Conservation (phyloP, 2,329 filamentous ascomycete genomes). For the Colletotrichum gigasporum region DNA sequence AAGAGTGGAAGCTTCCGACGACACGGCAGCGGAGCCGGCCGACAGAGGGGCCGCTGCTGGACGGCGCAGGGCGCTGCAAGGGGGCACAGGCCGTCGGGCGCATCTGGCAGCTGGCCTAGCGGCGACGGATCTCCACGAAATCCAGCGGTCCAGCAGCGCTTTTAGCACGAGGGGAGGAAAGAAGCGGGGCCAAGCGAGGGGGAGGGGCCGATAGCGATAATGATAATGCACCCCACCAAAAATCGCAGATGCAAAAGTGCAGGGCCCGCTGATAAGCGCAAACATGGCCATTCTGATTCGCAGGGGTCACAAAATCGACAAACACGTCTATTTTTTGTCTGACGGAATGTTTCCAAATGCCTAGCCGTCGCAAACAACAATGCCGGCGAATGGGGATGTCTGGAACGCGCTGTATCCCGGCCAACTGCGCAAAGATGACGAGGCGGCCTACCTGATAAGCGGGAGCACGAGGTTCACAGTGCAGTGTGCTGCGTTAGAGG, state of each 20-base stretch:
- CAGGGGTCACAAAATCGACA: neutral
- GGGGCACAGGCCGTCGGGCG: conserved; percentile 2
- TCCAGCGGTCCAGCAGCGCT: neutral
- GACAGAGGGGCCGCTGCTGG: conserved; percentile 13
- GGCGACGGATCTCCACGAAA: conserved; percentile 9
- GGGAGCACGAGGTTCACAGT: neutral
- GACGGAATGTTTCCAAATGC: neutral
- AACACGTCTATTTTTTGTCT: neutral
- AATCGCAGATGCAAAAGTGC: neutral
- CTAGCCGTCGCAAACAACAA: neutral
- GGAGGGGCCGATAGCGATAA: conserved; percentile 25
- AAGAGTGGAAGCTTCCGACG: conserved; percentile 24
- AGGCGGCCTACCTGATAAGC: neutral
- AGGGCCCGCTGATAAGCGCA: conserved; percentile 26
- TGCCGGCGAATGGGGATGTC: neutral
- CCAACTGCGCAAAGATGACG: neutral
- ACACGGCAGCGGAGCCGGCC: conserved; percentile 26
- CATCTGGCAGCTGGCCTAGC: neutral
- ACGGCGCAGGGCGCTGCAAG: conserved; percentile 6
- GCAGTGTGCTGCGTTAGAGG: no score
- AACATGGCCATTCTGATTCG: conserved; percentile 19
- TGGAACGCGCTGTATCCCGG: neutral
- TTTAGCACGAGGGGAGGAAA: no score
- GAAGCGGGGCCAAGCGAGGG: neutral
- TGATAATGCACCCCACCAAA: conserved; percentile 26